These are phyloP conservation scores for Suzukiozyma palmioleophila DNA, from an alignment of 1,139 yeast species.

Conservation along the genomic window DNA sequence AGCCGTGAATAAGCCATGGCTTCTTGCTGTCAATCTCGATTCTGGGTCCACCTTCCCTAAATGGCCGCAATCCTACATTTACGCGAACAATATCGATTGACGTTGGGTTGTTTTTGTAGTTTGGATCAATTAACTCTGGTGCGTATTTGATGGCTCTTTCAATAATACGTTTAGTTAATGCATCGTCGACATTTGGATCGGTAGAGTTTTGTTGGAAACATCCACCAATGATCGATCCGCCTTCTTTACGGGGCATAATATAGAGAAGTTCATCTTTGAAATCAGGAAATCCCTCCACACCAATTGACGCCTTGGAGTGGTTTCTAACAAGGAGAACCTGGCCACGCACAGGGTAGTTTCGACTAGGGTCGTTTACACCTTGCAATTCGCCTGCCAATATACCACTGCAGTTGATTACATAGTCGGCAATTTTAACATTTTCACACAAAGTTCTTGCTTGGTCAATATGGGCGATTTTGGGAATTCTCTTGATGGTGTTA, in stretches of 20 bases:
- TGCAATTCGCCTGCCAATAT: constrained; percentile 26
- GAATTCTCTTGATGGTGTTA: constrained; percentile 27
- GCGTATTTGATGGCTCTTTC: constrained; percentile 36
- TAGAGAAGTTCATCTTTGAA: constrained; percentile 37
- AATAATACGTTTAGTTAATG: constrained; percentile 33
- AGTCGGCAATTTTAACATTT: constrained; percentile 25
- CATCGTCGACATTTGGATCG: constrained; percentile 26
- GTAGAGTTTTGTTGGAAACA: constrained; percentile 28
- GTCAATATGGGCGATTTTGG: constrained; percentile 19
- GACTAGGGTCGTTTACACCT: constrained; percentile 28
- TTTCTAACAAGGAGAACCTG: constrained; percentile 39
- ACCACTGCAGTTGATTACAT: constrained; percentile 46
- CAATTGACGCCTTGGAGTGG: constrained; percentile 20
- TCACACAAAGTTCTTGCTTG: constrained; percentile 23
- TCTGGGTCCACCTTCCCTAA: constrained; percentile 41
- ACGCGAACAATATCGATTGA: constrained; percentile 37
- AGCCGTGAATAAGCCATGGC: constrained; percentile 42
- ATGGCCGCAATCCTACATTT: constrained; percentile 47
- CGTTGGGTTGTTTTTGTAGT: constrained; percentile 26
- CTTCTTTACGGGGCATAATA: constrained; percentile 51
- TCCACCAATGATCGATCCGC: constrained; percentile 53
- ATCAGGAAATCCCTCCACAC: constrained; percentile 30
- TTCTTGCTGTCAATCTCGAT: constrained; percentile 31
- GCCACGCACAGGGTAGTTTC: constrained; percentile 32
- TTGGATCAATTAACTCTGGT: constrained; percentile 38